phyloP scores from a whole-genome alignment of 1,284 basidiomycete genomes.

The Ustilago shanxiensis region DNA sequence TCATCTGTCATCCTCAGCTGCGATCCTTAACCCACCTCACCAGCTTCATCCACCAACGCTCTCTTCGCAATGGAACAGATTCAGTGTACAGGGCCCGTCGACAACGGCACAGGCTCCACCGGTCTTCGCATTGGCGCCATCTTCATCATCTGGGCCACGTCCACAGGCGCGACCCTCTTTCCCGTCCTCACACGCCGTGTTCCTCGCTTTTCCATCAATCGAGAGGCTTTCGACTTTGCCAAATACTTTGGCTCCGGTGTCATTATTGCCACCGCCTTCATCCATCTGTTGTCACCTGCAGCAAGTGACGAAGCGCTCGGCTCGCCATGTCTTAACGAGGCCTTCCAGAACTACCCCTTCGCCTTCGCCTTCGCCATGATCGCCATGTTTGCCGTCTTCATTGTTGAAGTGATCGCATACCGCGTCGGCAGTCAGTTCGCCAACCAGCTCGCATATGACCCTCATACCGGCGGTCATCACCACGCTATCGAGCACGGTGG shows the following conservation, averaged over 20 bases:
- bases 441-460: slow-evolving; percentile 61
- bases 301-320: slow-evolving; percentile 57
- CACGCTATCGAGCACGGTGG: slow-evolving; percentile 60
- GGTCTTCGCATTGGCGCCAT: slow-evolving; percentile 78
- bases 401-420: slow-evolving; percentile 66
- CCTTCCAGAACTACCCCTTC: slow-evolving; percentile 62
- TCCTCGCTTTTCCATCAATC: slow-evolving; percentile 65
- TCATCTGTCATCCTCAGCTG: background rate
- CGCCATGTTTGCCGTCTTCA: slow-evolving; percentile 62
- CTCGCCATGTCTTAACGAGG: slow-evolving; percentile 53
- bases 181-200: slow-evolving; percentile 81
- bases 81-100: slow-evolving; percentile 43
- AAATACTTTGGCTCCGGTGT: slow-evolving; percentile 88
- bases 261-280: slow-evolving; percentile 80
- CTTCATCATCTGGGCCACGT: slow-evolving; percentile 81
- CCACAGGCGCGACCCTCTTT: slow-evolving; percentile 79
- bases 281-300: slow-evolving; percentile 69
- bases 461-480: slow-evolving; percentile 66
- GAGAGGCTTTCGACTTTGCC: slow-evolving; percentile 75
- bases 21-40: too few relatives aligned
- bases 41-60: too few relatives aligned
- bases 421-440: slow-evolving; percentile 58
- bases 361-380: slow-evolving; percentile 67
- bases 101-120: slow-evolving; percentile 36
- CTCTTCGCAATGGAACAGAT: slow-evolving; percentile 35